phyloP scores from a whole-genome alignment of 2,329 filamentous ascomycete species.

The Byssochlamys sp. region DNA sequence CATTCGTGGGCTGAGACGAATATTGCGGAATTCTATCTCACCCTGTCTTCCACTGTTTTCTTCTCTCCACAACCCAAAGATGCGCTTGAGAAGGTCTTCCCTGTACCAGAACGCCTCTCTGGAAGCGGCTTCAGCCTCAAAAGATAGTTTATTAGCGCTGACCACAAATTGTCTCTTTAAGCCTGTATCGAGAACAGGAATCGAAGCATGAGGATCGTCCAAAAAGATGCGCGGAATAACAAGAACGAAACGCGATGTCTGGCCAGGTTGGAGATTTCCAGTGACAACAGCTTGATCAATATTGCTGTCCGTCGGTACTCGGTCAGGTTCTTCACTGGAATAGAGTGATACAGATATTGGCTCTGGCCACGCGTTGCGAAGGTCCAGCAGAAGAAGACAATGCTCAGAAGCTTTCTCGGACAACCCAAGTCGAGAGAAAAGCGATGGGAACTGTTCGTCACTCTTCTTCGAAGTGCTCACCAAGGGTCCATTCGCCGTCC shows the following conservation, averaged over 20 bases:
- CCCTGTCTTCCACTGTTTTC: constrained; percentile 52
- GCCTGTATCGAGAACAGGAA: constrained; percentile 70
- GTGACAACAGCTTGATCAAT: constrained; percentile 23
- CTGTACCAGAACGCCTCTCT: constrained; percentile 88
- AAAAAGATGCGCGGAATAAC: constrained; percentile 67
- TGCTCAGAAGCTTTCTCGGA: constrained; percentile 47
- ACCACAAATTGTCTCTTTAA: constrained; percentile 90
- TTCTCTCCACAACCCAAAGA: constrained; percentile 64
- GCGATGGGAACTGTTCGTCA: constrained; percentile 35
- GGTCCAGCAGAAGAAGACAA: constrained; percentile 70
- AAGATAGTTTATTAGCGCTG: constrained; percentile 66
- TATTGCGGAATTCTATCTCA: constrained; percentile 63
- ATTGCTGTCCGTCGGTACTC: constrained; percentile 3
- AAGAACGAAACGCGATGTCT: constrained; percentile 64
- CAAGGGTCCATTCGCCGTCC: constrained; percentile 7
- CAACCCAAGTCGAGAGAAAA: constrained; percentile 35
- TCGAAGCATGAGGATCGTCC: constrained; percentile 63
- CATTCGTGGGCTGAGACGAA: constrained; percentile 67
- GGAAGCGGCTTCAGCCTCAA: constrained; percentile 65
- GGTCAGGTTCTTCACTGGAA: constrained; percentile 25
- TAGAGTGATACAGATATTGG: constrained; percentile 59
- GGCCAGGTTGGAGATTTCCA: constrained; percentile 47
- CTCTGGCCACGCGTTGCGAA: constrained; percentile 83
- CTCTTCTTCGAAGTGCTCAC: constrained; percentile 14
- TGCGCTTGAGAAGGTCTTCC: constrained; percentile 62